Percentiles rank a stretch among this genome's conserved stretches.
Evolutionary conservation across 1,284 basidiomycete genomes (phyloP).

Genomic region (Inonotus obliquus): DNA sequence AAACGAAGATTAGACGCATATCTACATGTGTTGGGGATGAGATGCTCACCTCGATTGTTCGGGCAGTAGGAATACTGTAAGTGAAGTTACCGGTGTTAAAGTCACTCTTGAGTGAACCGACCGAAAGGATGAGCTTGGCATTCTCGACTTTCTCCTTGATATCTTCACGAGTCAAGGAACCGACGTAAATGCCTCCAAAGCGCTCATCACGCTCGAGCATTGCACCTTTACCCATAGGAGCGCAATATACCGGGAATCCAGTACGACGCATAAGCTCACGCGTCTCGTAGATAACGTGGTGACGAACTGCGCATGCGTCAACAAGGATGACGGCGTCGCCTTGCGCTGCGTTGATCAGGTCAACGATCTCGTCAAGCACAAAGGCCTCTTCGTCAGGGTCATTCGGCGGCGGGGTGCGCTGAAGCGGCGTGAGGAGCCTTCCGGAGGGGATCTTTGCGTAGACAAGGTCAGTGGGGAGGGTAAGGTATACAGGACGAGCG

Average conservation of each 20-base stretch:
- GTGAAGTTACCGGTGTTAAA: conserved; percentile 90
- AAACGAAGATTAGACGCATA: conserved; percentile 16
- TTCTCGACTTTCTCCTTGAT: conserved; percentile 77
- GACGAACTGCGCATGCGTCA: conserved; percentile 85
- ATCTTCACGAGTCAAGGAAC: conserved; percentile 66
- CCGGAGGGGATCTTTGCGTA: conserved; percentile 59
- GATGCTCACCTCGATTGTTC: conserved; percentile 55
- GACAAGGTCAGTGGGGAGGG: conserved; percentile 84
- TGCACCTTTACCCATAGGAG: conserved; percentile 88
- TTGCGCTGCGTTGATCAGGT: conserved; percentile 54
- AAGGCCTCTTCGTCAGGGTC: conserved; percentile 60
- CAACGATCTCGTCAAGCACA: conserved; percentile 70
- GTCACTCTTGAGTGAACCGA: conserved; percentile 81
- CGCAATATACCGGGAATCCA: conserved; percentile 72
- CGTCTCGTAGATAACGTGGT: conserved; percentile 67
- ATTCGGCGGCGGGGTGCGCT: conserved; percentile 45
- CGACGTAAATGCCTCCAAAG: conserved; percentile 90
- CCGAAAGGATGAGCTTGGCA: conserved; percentile 79
- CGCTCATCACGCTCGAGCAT: conserved; percentile 76
- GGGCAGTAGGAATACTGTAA: conserved; percentile 57
- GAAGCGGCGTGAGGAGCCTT: conserved; percentile 61
- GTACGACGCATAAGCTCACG: conserved; percentile 67
- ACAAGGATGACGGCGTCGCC: conserved; percentile 73
- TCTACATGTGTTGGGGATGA: conserved; percentile 6
- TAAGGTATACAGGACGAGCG: conserved; percentile 81